A percentile compares a stretch with the other conserved stretches of the same genome.
These are phyloP conservation scores for Geotrichum aggregatum DNA, from an alignment of 1,139 yeast genomes.

Conservation along the genomic window DNA sequence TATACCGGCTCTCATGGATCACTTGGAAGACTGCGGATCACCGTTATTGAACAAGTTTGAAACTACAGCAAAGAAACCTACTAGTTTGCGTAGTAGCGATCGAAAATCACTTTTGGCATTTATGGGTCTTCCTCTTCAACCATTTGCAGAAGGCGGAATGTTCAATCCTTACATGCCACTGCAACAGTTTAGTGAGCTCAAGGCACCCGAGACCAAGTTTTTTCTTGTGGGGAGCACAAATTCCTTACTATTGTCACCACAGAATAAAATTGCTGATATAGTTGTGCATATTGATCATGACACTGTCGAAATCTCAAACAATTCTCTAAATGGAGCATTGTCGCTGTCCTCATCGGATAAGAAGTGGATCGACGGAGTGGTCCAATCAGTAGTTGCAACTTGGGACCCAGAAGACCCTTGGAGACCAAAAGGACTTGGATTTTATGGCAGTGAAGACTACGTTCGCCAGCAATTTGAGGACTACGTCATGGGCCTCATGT, in stretches of 20 bases:
- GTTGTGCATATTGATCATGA: constrained; percentile 47
- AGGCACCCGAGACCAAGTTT: constrained; percentile 53
- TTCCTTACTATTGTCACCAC: constrained; percentile 73
- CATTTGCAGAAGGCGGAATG: constrained; percentile 81
- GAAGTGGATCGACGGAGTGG: constrained; percentile 58
- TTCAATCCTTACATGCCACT: constrained; percentile 91
- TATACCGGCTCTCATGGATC: constrained; percentile 71
- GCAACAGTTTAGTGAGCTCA: constrained; percentile 78
- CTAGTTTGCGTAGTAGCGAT: constrained; percentile 73
- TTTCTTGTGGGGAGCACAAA: constrained; percentile 88
- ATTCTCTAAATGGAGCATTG: constrained; percentile 44
- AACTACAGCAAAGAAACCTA: constrained; percentile 52
- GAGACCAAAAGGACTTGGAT: constrained; percentile 47
- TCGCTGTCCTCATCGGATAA: constrained; percentile 63
- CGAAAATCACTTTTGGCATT: constrained; percentile 71
- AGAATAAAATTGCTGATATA: constrained; percentile 53
- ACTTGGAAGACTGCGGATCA: constrained; percentile 74
- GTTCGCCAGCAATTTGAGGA: constrained; percentile 87
- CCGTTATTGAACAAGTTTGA: constrained; percentile 62
- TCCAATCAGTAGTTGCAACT: constrained; percentile 39
- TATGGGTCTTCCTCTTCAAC: constrained; percentile 81
- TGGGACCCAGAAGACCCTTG: constrained; percentile 46
- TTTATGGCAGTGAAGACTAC: constrained; percentile 82
- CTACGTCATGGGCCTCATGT: constrained; percentile 68
- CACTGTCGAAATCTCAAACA: constrained; percentile 47